A percentile compares a stretch with the other conserved stretches of the same genome.
These are phyloP conservation scores for Epichloe elymi DNA, from an alignment of 2,329 filamentous ascomycete genomes.

Conservation along the genomic window DNA sequence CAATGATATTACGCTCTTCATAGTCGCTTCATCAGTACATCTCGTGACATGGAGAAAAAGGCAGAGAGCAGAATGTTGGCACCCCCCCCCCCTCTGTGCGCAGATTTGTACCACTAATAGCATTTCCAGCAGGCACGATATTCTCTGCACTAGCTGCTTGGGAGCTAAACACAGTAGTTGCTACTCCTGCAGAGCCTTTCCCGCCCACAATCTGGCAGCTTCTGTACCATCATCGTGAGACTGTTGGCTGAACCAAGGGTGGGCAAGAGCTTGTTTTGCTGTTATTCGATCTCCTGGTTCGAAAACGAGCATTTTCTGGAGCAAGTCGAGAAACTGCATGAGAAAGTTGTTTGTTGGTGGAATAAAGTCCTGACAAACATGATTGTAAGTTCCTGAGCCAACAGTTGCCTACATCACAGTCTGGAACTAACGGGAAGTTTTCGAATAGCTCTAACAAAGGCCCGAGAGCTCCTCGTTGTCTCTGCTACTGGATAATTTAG, in stretches of 20 bases:
- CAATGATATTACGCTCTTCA: too few species aligned
- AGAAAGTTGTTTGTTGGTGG: slow-evolving; percentile 39
- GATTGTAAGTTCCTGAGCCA: background rate
- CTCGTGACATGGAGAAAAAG: too few species aligned
- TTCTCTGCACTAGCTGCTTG: too few species aligned
- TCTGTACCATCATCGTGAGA: slow-evolving; percentile 42
- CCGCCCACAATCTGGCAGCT: slow-evolving; percentile 29
- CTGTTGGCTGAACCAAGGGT: slow-evolving; percentile 49
- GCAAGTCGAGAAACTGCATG: slow-evolving; percentile 41
- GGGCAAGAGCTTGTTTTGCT: slow-evolving; percentile 44
- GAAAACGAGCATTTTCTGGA: slow-evolving; percentile 49
- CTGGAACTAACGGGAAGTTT: slow-evolving; percentile 13
- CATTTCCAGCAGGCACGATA: too few species aligned
- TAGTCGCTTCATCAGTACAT: too few species aligned
- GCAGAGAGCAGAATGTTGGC: too few species aligned
- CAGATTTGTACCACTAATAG: too few species aligned
- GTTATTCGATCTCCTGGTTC: slow-evolving; percentile 46
- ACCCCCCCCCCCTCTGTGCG: too few species aligned
- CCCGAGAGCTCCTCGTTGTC: slow-evolving; percentile 48
- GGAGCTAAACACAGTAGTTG: too few species aligned
- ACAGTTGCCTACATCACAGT: slow-evolving; percentile 44
- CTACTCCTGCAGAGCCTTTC: too few species aligned
- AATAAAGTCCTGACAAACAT: slow-evolving; percentile 31
- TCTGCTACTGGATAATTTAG: slow-evolving; percentile 53
- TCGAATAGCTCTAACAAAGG: slow-evolving; percentile 38